Percentiles rank a stretch among this genome's conserved stretches.
Evolutionary conservation across 1,139 yeast species (phyloP).

Genomic region (Yamadazyma taylorii): DNA sequence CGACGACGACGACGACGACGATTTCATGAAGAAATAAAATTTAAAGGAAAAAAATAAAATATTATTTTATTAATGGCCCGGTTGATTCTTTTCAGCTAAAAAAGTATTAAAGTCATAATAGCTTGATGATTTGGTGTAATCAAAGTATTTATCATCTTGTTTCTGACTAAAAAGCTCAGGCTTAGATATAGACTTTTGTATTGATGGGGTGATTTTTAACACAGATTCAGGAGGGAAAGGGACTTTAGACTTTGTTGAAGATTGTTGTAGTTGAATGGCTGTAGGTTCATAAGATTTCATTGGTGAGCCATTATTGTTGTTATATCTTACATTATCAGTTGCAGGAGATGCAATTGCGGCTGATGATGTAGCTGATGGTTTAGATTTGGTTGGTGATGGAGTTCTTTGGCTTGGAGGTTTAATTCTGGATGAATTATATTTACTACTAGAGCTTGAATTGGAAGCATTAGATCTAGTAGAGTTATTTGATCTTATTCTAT

Average conservation of each 20-base stretch:
- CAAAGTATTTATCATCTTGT: conserved; percentile 24
- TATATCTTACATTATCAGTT: no score
- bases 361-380: background rate
- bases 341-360: no score
- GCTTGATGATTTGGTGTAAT: conserved; percentile 24
- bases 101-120: conserved; percentile 39
- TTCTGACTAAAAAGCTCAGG: conserved; percentile 1
- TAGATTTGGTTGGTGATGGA: background rate
- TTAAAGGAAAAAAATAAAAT: background rate
- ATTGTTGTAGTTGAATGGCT: background rate
- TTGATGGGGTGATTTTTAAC: conserved; percentile 1
- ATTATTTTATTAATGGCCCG: background rate
- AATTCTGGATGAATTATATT: conserved; percentile 23
- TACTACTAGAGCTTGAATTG: conserved; percentile 11
- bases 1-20: no score
- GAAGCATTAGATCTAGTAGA: conserved; percentile 8
- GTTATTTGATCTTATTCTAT: conserved; percentile 6
- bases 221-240: background rate
- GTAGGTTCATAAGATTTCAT: background rate
- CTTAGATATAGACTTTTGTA: background rate
- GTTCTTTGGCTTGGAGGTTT: conserved; percentile 13
- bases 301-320: background rate
- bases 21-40: background rate
- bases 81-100: conserved; percentile 27
- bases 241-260: background rate